Conservation (phyloP, 139 green algal species). For the Nannochloris sp. region DNA sequence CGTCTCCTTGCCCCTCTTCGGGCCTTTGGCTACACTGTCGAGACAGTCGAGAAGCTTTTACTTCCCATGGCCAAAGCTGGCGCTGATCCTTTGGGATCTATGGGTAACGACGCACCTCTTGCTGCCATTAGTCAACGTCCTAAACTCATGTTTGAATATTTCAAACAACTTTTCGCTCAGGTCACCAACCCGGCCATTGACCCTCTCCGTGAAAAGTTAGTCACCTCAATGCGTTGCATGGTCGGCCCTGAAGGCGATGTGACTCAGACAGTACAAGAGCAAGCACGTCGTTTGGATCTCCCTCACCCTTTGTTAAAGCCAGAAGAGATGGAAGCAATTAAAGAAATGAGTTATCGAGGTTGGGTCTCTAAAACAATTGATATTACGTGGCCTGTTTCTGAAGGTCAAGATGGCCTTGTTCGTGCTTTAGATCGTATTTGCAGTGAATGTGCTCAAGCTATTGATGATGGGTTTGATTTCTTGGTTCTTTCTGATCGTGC, state of each 20-base stretch:
- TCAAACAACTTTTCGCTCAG: conserved; percentile 96
- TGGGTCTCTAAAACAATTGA: conserved; percentile 79
- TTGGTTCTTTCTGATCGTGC: conserved; percentile 70
- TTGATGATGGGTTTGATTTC: conserved; percentile 69
- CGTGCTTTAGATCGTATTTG: conserved; percentile 65
- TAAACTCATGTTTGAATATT: conserved; percentile 89
- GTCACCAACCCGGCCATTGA: conserved; percentile 97
- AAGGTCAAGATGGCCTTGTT: conserved; percentile 65
- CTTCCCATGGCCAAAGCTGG: conserved; percentile 74
- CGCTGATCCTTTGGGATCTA: conserved; percentile 87
- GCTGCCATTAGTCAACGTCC: conserved; percentile 69
- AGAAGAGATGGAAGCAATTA: conserved; percentile 77
- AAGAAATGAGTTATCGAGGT: conserved; percentile 47
- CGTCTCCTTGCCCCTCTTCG: conserved; percentile 30
- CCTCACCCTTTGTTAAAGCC: conserved; percentile 70
- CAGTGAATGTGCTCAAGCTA: conserved; percentile 59
- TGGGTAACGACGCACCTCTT: conserved; percentile 93
- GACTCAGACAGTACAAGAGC: conserved; percentile 36
- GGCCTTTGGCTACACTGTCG: conserved; percentile 75
- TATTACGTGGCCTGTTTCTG: conserved; percentile 65
- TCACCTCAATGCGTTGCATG: conserved; percentile 85
- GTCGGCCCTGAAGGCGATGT: conserved; percentile 90
- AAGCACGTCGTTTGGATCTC: conserved; percentile 74
- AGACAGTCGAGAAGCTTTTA: conserved; percentile 87
- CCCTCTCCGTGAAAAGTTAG: conserved; percentile 89